phyloP scores from a whole-genome alignment of 2,329 filamentous ascomycete genomes.

The Nemania sp. region DNA sequence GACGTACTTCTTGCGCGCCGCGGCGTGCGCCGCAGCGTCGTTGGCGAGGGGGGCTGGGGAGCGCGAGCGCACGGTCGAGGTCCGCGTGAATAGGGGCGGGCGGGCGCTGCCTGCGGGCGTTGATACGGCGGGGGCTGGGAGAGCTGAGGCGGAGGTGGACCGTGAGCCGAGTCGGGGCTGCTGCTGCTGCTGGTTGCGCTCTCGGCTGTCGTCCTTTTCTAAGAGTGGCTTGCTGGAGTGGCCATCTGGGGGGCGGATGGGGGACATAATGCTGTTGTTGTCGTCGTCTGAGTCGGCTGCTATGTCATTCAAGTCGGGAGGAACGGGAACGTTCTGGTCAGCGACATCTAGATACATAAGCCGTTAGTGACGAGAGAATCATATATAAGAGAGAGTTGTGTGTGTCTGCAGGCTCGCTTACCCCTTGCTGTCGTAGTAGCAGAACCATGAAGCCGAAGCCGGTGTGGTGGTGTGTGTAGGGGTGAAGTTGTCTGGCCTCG shows the following conservation, averaged over 20 bases:
- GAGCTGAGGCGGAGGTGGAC: conserved; percentile 45
- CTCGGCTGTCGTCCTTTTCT: conserved; percentile 51
- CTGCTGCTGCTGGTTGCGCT: conserved; percentile 38
- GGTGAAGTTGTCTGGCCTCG: conserved; percentile 40
- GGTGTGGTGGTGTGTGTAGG: conserved; percentile 39
- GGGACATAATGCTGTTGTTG: conserved; percentile 53
- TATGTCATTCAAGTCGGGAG: conserved; percentile 31
- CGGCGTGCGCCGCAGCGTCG: conserved; percentile 69
- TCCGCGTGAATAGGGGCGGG: conserved; percentile 60
- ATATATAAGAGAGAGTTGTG: background rate
- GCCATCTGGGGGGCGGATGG: conserved; percentile 61
- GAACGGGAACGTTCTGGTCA: conserved; percentile 42
- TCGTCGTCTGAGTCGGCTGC: conserved; percentile 48
- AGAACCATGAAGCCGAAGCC: conserved; percentile 44
- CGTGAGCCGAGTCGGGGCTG: conserved; percentile 44
- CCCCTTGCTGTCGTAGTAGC: conserved; percentile 22
- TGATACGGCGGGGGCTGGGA: conserved; percentile 46
- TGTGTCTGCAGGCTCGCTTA: conserved; percentile 6
- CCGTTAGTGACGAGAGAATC: background rate
- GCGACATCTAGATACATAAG: conserved; percentile 33
- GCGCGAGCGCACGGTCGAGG: conserved; percentile 80
- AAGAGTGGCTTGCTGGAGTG: conserved; percentile 59
- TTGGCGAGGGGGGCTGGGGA: conserved; percentile 81
- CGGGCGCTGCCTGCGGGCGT: conserved; percentile 47
- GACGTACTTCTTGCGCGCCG: conserved; percentile 84